Evolutionary conservation across 2,329 filamentous ascomycete genomes (phyloP), one percentile per base, ranked within the genome.

Genomic region (Zymoseptoria tritici): DNA sequence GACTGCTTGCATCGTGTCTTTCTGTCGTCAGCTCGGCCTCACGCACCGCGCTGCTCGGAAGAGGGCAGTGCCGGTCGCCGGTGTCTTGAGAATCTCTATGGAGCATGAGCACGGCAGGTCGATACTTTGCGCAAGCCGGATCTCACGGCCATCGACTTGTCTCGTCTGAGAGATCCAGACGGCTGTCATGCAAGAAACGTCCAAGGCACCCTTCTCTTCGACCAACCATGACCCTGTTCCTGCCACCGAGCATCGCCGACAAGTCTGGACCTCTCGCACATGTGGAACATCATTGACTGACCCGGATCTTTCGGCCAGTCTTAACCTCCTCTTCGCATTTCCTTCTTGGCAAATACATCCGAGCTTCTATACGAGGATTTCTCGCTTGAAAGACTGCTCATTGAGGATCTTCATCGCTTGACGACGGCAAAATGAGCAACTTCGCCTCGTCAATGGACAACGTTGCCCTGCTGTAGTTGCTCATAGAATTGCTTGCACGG

Each of bases 401-500:
- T 29, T 29, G 8, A 8, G 26, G 26, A 29, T 29, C 26, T 29
- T 29, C 26, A 29, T 8, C 36, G 36, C 36, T 46, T 7, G 36
- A n/a, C 5, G 16, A 16, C 36, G 13, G 36, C 36, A 46, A 46
- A 46, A 16, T 46, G 36, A 13, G 36, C 36, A 46, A 13, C 16
- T 46, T 16, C 13, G 16, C 36, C 36, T 46, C 36, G 6, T 46
- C 36, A 13, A n/a, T 46, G 36, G 16, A 46, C 36, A 46, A n/a
- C 36, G 16, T 46, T 16, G 13, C 36, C 36, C 13, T 46, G 36
- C 36, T 46, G 61, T 16, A 71, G 52, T 20, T 60, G 63, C 16
- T 72, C 57, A 58, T 67, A 72, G 57, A 71, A 71, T 13, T 62
- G 56, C 57, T 67, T 68, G 65, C 70, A 70, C 8, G 68, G 68